These are phyloP conservation scores for Phoma sp. DNA, from an alignment of 2,329 filamentous ascomycete genomes.

Conservation along the genomic window DNA sequence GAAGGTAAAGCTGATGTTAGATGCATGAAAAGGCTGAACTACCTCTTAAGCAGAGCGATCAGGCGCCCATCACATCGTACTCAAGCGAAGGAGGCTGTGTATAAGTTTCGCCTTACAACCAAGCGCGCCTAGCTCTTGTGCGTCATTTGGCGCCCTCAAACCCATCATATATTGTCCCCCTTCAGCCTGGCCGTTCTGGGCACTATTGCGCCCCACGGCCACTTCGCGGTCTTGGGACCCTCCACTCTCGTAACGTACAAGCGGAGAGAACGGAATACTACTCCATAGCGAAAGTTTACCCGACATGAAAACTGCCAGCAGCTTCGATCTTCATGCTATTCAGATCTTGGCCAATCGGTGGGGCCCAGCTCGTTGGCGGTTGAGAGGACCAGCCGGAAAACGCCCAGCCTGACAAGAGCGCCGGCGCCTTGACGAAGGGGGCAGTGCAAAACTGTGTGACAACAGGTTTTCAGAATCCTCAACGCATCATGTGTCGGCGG, in stretches of 20 bases:
- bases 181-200: slow-evolving; percentile 3
- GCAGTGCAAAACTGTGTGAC: slow-evolving; percentile 16
- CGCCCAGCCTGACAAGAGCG: slow-evolving; percentile 10
- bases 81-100: slow-evolving; percentile 12
- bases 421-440: slow-evolving; percentile 11
- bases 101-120: background rate
- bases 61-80: background rate
- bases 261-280: background rate
- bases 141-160: slow-evolving; percentile 6
- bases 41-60: background rate
- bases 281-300: background rate
- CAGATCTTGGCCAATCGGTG: background rate
- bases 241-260: background rate
- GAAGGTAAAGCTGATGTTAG: background rate
- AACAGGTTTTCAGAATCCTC: background rate
- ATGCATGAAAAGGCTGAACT: background rate
- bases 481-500: background rate
- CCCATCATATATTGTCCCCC: background rate
- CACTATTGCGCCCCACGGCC: slow-evolving; percentile 6
- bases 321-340: background rate
- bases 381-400: background rate
- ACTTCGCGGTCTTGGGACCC: background rate
- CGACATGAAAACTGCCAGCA: background rate
- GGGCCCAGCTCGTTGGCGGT: background rate
- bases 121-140: slow-evolving; percentile 17